Percentiles rank a stretch among this genome's conserved stretches.
These are phyloP conservation scores for Fusarium longipes DNA, from an alignment of 2,329 filamentous ascomycete species.

Conservation along the genomic window DNA sequence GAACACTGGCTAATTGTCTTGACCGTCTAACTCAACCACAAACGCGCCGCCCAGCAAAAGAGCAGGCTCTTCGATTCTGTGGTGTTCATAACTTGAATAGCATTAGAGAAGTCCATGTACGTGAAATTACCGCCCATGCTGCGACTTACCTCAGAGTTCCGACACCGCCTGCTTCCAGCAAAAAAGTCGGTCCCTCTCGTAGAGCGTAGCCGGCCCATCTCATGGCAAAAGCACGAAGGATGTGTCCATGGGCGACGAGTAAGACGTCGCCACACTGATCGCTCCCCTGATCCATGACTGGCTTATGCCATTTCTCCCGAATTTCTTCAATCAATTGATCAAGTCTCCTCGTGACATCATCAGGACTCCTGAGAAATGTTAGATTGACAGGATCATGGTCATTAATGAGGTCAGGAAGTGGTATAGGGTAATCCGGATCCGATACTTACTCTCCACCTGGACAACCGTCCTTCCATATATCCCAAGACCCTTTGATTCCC, in stretches of 20 bases:
- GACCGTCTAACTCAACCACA: slow-evolving; percentile 56
- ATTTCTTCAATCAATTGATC: slow-evolving; percentile 83
- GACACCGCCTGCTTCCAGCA: slow-evolving; percentile 90
- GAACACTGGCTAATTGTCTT: slow-evolving; percentile 4
- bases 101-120: slow-evolving; percentile 13
- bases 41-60: slow-evolving; percentile 82
- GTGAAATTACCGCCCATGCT: not conserved
- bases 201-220: slow-evolving; percentile 82
- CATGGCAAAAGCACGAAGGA: slow-evolving; percentile 87
- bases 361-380: slow-evolving; percentile 67
- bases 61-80: slow-evolving; percentile 80
- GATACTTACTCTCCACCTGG: slow-evolving; percentile 81
- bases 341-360: slow-evolving; percentile 76
- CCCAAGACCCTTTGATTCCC: slow-evolving; percentile 73
- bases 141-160: slow-evolving; percentile 75
- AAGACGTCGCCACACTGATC: slow-evolving; percentile 55
- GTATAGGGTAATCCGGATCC: slow-evolving; percentile 10
- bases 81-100: slow-evolving; percentile 77
- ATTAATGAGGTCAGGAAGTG: not conserved
- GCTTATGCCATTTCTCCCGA: slow-evolving; percentile 71
- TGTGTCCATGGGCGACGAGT: slow-evolving; percentile 90
- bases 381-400: not conserved
- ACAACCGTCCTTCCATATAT: slow-evolving; percentile 92
- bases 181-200: slow-evolving; percentile 78
- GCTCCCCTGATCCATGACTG: slow-evolving; percentile 67